These are phyloP conservation scores for Rosellinia necatrix DNA, from an alignment of 2,329 filamentous ascomycete species.

Conservation along the genomic window DNA sequence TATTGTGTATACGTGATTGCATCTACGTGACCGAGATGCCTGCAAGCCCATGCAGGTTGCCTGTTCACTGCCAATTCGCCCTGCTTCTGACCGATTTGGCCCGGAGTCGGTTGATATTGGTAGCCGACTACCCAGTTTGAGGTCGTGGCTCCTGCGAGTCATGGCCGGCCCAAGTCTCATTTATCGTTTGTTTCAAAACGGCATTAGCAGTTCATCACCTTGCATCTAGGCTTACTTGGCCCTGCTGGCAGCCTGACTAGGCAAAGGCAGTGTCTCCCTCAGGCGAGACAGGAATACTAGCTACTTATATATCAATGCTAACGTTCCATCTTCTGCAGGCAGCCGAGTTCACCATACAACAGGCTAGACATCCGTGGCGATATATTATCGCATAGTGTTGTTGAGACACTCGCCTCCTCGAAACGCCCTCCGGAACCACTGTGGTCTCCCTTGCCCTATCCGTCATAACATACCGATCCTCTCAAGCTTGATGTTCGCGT, in stretches of 20 bases:
- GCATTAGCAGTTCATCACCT: constrained; percentile 21
- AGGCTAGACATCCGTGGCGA: background rate
- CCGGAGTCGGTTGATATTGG: constrained; percentile 6
- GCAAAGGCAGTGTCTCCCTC: constrained; percentile 24
- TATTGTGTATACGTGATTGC: constrained; percentile 27
- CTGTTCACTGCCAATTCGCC: background rate
- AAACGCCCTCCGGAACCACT: constrained; percentile 12
- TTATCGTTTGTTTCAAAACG: constrained; percentile 19
- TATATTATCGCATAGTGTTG: constrained; percentile 21
- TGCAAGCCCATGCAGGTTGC: background rate
- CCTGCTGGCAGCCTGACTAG: constrained; percentile 6
- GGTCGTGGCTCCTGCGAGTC: constrained; percentile 28
- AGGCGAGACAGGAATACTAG: constrained; percentile 18
- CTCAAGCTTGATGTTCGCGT: constrained; percentile 52
- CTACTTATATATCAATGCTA: constrained; percentile 26
- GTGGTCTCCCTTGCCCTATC: constrained; percentile 8
- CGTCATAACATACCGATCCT: constrained; percentile 17
- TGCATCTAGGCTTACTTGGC: constrained; percentile 26
- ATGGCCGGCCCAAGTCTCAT: constrained; percentile 26
- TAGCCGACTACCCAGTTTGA: constrained; percentile 21
- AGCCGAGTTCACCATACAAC: constrained; percentile 16
- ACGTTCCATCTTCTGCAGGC: constrained; percentile 25
- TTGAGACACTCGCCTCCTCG: constrained; percentile 22
- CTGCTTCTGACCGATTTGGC: constrained; percentile 5
- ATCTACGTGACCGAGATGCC: constrained; percentile 20